phyloP scores from a whole-genome alignment of 225 moss, liverwort and hornwort genomes.

The Physcomitrellopsis africana region DNA sequence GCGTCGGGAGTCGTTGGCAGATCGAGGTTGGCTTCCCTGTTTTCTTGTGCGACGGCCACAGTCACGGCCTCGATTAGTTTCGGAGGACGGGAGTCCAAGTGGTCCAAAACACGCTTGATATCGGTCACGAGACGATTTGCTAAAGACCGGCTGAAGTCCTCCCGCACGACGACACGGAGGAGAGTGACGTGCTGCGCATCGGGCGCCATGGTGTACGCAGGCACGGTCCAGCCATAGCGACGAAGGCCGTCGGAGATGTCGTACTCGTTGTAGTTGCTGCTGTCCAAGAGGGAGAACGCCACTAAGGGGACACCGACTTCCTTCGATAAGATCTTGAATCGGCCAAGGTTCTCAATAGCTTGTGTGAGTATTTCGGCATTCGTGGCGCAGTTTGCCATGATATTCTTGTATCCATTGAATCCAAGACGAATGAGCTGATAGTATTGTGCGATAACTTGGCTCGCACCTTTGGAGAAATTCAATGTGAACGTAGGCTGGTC shows the following conservation, averaged over 20 bases:
- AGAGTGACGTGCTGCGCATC: too few species aligned
- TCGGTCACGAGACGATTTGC: constrained; percentile 42
- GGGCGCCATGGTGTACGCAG: constrained; percentile 45
- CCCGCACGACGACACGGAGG: constrained; percentile 4
- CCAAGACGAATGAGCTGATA: constrained; percentile 63
- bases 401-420: constrained; percentile 61
- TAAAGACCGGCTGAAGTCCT: constrained; percentile 49
- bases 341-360: constrained; percentile 51
- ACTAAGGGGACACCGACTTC: constrained; percentile 75
- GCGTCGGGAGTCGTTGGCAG: constrained; percentile 18
- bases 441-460: constrained; percentile 64
- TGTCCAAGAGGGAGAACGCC: constrained; percentile 69
- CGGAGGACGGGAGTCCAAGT: constrained; percentile 36
- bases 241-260: constrained; percentile 63
- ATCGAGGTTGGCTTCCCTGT: background rate
- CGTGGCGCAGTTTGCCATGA: constrained; percentile 62
- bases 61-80: constrained; percentile 38
- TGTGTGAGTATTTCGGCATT: constrained; percentile 51
- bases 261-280: constrained; percentile 51
- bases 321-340: constrained; percentile 72
- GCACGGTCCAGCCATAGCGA: constrained; percentile 68
- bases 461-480: constrained; percentile 64
- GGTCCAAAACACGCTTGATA: constrained; percentile 35
- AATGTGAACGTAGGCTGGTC: constrained; percentile 65
- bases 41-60: constrained; percentile 31